Conservation (phyloP, 176 grass and related monocot genomes). For the Musa schizocarpa region DNA sequence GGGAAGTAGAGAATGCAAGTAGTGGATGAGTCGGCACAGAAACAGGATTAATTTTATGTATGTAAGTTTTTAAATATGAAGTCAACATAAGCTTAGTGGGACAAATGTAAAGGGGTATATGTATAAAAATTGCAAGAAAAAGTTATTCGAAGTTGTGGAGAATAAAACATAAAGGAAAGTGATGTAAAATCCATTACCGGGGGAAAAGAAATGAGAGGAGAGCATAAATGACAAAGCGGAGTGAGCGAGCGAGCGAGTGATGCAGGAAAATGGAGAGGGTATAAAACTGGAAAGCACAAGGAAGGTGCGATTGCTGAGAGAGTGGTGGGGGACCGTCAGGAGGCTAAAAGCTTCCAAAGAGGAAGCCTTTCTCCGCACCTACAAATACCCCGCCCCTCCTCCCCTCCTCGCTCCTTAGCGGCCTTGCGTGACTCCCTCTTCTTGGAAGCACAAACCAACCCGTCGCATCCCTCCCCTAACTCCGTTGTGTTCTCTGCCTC, state of each 20-base stretch:
- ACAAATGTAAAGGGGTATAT: neutral
- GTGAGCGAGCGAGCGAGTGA: neutral
- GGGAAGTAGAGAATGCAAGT: neutral
- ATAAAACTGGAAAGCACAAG: neutral
- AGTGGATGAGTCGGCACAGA: neutral
- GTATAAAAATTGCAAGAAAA: neutral
- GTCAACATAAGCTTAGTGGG: neutral
- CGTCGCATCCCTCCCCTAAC: neutral
- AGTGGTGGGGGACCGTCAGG: neutral
- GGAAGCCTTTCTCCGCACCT: conserved; percentile 24
- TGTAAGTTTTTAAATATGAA: too few relatives aligned
- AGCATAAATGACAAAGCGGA: too few relatives aligned
- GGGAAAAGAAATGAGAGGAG: too few relatives aligned
- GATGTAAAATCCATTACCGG: too few relatives aligned
- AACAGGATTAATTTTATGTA: too few relatives aligned
- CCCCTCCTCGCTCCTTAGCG: conserved; percentile 2
- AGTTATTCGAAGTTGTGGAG: neutral
- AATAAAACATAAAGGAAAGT: neutral
- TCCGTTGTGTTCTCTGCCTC: neutral
- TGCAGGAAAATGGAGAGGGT: neutral
- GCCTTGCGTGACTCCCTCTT: neutral
- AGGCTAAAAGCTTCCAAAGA: neutral
- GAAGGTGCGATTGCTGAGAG: neutral
- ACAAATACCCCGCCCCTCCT: conserved; percentile 33
- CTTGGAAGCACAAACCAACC: neutral